These are phyloP conservation scores for Millerago galiae DNA, from an alignment of 805 yeast genomes.

Conservation along the genomic window DNA sequence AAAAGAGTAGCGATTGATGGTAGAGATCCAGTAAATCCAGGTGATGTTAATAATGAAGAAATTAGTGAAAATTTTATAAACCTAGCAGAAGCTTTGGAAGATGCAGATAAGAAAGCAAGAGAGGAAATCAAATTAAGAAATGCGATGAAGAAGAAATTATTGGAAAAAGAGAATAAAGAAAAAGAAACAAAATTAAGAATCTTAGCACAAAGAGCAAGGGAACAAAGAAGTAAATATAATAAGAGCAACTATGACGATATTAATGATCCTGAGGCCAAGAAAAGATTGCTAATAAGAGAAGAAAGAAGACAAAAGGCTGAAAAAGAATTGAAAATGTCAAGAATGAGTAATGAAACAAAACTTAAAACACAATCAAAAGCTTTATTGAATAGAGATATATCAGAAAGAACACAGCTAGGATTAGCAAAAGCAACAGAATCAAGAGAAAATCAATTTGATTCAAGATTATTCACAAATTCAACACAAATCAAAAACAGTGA, in stretches of 20 bases:
- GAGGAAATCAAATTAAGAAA: slow-evolving; percentile 48
- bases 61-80: slow-evolving; percentile 54
- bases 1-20: slow-evolving; percentile 57
- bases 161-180: slow-evolving; percentile 41
- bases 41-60: slow-evolving; percentile 24
- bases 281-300: slow-evolving; percentile 34
- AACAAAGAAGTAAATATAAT: slow-evolving; percentile 23
- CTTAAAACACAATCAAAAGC: slow-evolving; percentile 36
- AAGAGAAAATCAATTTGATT: slow-evolving; percentile 46
- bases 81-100: slow-evolving; percentile 65
- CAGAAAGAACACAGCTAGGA: slow-evolving; percentile 50
- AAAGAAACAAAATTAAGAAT: slow-evolving; percentile 45
- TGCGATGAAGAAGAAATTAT: slow-evolving; percentile 40
- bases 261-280: slow-evolving; percentile 19
- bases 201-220: slow-evolving; percentile 44
- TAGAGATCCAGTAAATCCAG: slow-evolving; percentile 27
- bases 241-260: slow-evolving; percentile 5
- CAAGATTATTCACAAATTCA: slow-evolving; percentile 47
- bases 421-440: slow-evolving; percentile 33
- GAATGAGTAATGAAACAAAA: slow-evolving; percentile 39
- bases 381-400: slow-evolving; percentile 44
- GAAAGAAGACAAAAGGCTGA: slow-evolving; percentile 43
- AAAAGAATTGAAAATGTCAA: slow-evolving; percentile 36
- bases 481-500: slow-evolving; percentile 33
- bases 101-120: slow-evolving; percentile 58